Base-by-base conservation (phyloP, 331 rosid genomes). In the Quercus lobata region DNA sequence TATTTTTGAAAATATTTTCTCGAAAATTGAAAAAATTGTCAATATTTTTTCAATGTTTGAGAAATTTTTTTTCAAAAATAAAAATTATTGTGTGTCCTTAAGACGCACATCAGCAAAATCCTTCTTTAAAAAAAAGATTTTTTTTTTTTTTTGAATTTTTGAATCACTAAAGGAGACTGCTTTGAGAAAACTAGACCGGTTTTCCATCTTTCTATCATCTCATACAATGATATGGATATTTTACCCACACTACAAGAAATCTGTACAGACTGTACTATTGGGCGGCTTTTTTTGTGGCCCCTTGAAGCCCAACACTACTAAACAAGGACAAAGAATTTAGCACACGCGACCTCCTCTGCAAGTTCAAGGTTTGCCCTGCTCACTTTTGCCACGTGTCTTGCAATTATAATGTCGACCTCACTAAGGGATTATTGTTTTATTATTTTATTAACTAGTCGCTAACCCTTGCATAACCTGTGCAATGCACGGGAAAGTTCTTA, bases 251-350 rank as follows among this genome's bases (percentile, higher is more conserved):
- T 30, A 4, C 1, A 30, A 30, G 34, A 30, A 30, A 30, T 30
- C 5, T 30, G 1, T 30, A 30, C 5, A 30, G 34, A 30, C 34
- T 4, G 5, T 30, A 30, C 5, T 30, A 30, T 30, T 4, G 34
- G 34, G 34, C 34, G 5, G 34, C 4, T 30, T 30, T 30, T 30
- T 30, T 30, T 84, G 91, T 83, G 94, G 97, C 81, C 91, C 91
- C 77, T 21, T n/a, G 72, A 74, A 69, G 7, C 87, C 91, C 94
- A 87, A 74, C 89, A 74, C 82, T 19, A 15, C 10, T 56, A 15
- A 55, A 57, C 84, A 68, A 53, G 25, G 22, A 37, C 6, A 10
- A 24, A 32, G 58, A 22, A 77, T 27, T 53, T 54, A 0, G 7
- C 63, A 46, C 21, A 7, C 2, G 6, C 7, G 27, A 18, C 22